Conservation (phyloP, 2,329 filamentous ascomycete genomes). For the Sphaerulina musiva region DNA sequence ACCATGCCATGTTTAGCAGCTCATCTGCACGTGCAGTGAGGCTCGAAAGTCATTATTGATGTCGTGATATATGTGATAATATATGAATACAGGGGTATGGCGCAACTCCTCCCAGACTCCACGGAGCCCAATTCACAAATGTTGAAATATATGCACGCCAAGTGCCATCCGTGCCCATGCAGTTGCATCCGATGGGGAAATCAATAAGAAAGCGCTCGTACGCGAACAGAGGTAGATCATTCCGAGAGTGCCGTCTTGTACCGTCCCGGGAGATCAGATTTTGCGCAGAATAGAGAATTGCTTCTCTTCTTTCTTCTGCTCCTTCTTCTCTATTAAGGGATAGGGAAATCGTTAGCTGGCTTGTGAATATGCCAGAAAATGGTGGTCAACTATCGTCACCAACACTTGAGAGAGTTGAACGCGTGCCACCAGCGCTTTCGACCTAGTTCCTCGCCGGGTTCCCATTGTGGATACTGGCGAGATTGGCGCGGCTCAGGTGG, state of each 20-base stretch:
- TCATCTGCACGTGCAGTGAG: neutral
- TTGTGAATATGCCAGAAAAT: neutral
- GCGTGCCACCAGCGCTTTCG: conserved; percentile 21
- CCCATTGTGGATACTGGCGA: conserved; percentile 9
- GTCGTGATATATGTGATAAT: neutral
- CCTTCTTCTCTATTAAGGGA: neutral
- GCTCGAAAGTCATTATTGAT: neutral
- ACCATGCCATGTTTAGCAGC: no score
- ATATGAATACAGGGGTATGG: neutral
- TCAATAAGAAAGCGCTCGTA: neutral
- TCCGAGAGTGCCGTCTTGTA: neutral
- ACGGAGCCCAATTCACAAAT: neutral
- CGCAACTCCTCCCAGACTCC: neutral
- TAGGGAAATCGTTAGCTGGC: neutral
- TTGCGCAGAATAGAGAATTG: neutral
- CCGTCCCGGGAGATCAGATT: no score
- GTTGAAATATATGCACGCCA: neutral
- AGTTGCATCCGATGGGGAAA: neutral
- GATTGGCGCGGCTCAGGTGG: conserved; percentile 10
- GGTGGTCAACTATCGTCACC: conserved; percentile 8
- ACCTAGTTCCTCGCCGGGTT: conserved; percentile 15
- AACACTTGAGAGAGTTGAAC: conserved; percentile 15
- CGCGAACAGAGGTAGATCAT: neutral
- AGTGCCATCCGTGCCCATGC: neutral
- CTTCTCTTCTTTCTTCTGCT: neutral